A percentile compares a stretch with the other conserved stretches of the same genome.
These are phyloP conservation scores for Mucor mucedo DNA, from an alignment of 371 early-diverging fungal species.

Conservation along the genomic window DNA sequence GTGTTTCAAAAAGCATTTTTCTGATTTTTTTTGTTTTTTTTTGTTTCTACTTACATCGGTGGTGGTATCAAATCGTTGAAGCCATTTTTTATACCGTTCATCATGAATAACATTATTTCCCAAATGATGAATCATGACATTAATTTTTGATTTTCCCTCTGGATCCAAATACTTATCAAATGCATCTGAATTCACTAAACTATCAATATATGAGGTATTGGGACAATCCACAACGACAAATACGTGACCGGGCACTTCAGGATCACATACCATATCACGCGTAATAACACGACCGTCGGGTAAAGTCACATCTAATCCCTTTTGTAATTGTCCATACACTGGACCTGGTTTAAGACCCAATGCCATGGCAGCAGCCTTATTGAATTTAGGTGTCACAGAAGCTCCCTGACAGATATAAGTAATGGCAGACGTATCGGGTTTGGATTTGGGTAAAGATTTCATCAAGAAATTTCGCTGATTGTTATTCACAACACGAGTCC, in stretches of 20 bases:
- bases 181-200: slow-evolving; percentile 52
- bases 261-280: slow-evolving; percentile 71
- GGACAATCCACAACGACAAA: slow-evolving; percentile 92
- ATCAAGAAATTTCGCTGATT: slow-evolving; percentile 22
- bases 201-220: slow-evolving; percentile 61
- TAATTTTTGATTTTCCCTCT: slow-evolving; percentile 19
- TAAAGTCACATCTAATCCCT: slow-evolving; percentile 71
- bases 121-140: slow-evolving; percentile 72
- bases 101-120: slow-evolving; percentile 72
- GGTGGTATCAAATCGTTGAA: slow-evolving; percentile 65
- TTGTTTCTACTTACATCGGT: slow-evolving; percentile 56
- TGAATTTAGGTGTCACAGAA: slow-evolving; percentile 82
- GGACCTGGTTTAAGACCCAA: slow-evolving; percentile 83
- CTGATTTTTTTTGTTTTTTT: too few relatives aligned
- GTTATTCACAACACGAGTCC: slow-evolving; percentile 4
- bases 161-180: slow-evolving; percentile 46
- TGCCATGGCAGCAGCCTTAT: slow-evolving; percentile 70
- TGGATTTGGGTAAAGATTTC: slow-evolving; percentile 49
- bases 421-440: slow-evolving; percentile 52
- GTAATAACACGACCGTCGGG: slow-evolving; percentile 74
- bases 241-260: slow-evolving; percentile 47
- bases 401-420: slow-evolving; percentile 84
- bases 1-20: too few relatives aligned
- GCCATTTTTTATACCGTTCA: slow-evolving; percentile 76
- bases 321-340: slow-evolving; percentile 68